Base-by-base conservation (phyloP, 768 basidiomycete species). In the Rhizopogon sp. region DNA sequence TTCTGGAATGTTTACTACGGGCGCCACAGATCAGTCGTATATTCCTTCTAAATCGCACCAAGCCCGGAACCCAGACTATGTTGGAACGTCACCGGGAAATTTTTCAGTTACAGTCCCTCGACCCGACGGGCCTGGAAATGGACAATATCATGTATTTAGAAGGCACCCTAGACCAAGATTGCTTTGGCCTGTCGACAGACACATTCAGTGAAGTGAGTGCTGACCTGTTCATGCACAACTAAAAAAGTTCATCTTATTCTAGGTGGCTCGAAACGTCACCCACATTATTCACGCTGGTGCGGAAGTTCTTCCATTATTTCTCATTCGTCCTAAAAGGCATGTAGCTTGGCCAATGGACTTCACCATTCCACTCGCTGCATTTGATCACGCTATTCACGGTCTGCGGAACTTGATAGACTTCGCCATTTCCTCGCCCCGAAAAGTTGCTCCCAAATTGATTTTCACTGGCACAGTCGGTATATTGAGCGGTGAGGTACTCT, bases 301-400 rank as follows among this genome's bases (percentile, higher is more conserved):
- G 31, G 14, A 16, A 41, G 3, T 28, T 2, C 11, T 20, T 50
- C 2, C 17, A 5, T 16, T 16, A 37, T 47, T 10, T 39, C 25
- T 22, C 39, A n/a, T 39, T 10, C 33, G 16, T 10, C 14, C 50
- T 43, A 33, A 57, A 11, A 57, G 39, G 9, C 49, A 43, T 16
- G 41, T 55, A 61, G 75, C 74, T 16, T 77, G 75, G 75, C 66
- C 59, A 11, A 69, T 75, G 10, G 69, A 77, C 56, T 77, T 77
- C 65, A 71, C 68, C 53, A 55, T 66, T 8, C 39, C 65, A 9
- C 58, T 75, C n/a, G n/a, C 52, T 20, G 66, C 70, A 13, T 73
- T 71, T 53, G 68, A 70, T 50, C 31, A 55, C 8, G 52, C 60
- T 39, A 50, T 74, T 39, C 51, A 62, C 22, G 67, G 68, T 9